A percentile compares a stretch with the other conserved stretches of the same genome.
These are phyloP conservation scores for Cyclocybe aegerita DNA, from an alignment of 768 basidiomycete species.

Conservation along the genomic window DNA sequence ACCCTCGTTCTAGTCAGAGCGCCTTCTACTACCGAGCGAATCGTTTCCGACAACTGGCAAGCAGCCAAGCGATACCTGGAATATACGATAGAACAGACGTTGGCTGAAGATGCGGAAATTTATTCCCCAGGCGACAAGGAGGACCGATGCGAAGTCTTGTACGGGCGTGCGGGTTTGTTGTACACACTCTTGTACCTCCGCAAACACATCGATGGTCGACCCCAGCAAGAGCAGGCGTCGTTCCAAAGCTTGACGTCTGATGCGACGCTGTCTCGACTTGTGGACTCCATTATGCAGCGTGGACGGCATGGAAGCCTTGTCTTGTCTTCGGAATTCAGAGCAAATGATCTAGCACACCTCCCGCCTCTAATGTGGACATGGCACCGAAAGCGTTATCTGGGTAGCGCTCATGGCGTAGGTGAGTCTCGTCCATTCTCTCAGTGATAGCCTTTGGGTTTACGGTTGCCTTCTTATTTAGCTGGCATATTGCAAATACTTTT, in stretches of 20 bases:
- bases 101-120: conserved; percentile 20
- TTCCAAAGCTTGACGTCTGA: conserved; percentile 32
- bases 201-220: conserved; percentile 10
- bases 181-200: conserved; percentile 52
- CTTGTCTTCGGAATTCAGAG: conserved; percentile 29
- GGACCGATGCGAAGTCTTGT: conserved; percentile 56
- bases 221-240: conserved; percentile 12
- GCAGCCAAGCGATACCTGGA: conserved; percentile 23
- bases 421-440: conserved; percentile 14
- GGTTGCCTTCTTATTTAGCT: conserved; percentile 26
- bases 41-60: conserved; percentile 18
- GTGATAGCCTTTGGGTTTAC: background rate
- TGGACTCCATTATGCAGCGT: conserved; percentile 45
- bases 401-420: conserved; percentile 63
- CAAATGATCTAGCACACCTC: conserved; percentile 11
- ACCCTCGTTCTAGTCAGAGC: conserved; percentile 32
- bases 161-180: conserved; percentile 57
- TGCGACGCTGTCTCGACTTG: conserved; percentile 30
- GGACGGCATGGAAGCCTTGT: conserved; percentile 37
- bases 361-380: conserved; percentile 61
- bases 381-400: conserved; percentile 56
- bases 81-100: conserved; percentile 18
- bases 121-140: conserved; percentile 26
- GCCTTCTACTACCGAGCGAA: conserved; percentile 17
- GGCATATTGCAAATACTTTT: conserved; percentile 55